Percentiles rank a stretch among this genome's conserved stretches.
phyloP scores from a whole-genome alignment of 148 eudicot species.

The Chenopodium formosanum region DNA sequence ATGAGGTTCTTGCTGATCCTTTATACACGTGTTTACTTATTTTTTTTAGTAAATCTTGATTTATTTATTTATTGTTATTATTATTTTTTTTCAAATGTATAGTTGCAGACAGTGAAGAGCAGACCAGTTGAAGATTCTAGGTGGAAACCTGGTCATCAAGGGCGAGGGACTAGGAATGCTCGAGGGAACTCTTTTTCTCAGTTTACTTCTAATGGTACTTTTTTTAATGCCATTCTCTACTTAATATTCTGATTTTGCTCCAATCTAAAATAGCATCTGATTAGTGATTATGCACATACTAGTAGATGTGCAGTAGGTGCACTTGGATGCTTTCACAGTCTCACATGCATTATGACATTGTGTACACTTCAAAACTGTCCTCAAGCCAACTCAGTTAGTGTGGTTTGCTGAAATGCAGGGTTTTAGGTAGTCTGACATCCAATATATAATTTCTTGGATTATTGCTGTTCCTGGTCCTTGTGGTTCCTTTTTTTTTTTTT shows the following conservation, averaged over 20 bases:
- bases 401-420: not conserved
- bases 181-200: conserved; percentile 35
- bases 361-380: not conserved
- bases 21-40: not conserved
- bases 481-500: not conserved
- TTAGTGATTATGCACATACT: not conserved
- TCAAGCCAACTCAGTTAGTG: not conserved
- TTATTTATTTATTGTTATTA: not conserved
- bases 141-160: conserved; percentile 34
- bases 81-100: not conserved
- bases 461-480: not conserved
- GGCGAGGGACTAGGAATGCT: conserved; percentile 34
- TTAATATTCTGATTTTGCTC: not conserved
- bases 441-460: not conserved
- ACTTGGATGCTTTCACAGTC: not conserved
- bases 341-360: not conserved
- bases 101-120: conserved; percentile 32
- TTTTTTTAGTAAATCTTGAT: not conserved
- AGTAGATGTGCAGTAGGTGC: not conserved
- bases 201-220: conserved; percentile 30
- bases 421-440: not conserved
- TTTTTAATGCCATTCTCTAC: not conserved
- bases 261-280: not conserved
- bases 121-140: conserved; percentile 36
- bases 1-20: not conserved